Evolutionary conservation across 495 filamentous ascomycete species (phyloP), one percentile per base, ranked within the genome.

Genomic region (Bombardia bombarda): DNA sequence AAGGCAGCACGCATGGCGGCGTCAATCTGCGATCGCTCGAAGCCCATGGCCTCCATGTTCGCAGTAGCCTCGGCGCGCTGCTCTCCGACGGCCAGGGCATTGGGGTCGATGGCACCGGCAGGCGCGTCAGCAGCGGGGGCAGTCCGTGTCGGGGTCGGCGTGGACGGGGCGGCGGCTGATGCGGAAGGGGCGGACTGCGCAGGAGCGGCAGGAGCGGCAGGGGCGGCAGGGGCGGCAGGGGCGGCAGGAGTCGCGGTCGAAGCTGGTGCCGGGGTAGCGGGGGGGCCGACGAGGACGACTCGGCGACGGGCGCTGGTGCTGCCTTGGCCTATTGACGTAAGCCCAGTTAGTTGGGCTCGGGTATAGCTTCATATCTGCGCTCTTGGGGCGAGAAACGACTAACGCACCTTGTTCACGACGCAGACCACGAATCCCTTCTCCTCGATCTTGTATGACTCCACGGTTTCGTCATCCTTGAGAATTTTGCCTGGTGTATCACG

Each of bases 361-460:
- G n/a, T n/a, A n/a, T n/a, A n/a, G n/a, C n/a, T n/a, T 30, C 7
- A 12, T 19, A 26, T 30, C 38, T 10, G 38, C n/a, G n/a, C n/a
- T n/a, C n/a, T n/a, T n/a, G n/a, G n/a, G n/a, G n/a, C n/a, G n/a
- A n/a, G n/a, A 9, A 33, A 38, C 3, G 13, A 14, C 26, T 16
- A 18, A n/a, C 65, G 34, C 76, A 95, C 90, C 86, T 97, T 96
- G 45, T 82, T 83, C 33, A 92, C 79, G 78, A 98, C 92, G 65
- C 92, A 98, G 32, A 98, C 93, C 53, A 98, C 83, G 62, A 95
- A 97, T 19, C 92, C 92, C 76, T 97, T 98, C 76, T 97, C 92
- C 68, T 98, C 90, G 45, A 98, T 95, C 67, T 84, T 93, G 71
- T 95, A 96, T 4, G 84, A 86, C 60, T 89, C 88, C 51, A 97